Conservation (phyloP, 1,284 basidiomycete species). For the Sanghuangporus baumii region DNA sequence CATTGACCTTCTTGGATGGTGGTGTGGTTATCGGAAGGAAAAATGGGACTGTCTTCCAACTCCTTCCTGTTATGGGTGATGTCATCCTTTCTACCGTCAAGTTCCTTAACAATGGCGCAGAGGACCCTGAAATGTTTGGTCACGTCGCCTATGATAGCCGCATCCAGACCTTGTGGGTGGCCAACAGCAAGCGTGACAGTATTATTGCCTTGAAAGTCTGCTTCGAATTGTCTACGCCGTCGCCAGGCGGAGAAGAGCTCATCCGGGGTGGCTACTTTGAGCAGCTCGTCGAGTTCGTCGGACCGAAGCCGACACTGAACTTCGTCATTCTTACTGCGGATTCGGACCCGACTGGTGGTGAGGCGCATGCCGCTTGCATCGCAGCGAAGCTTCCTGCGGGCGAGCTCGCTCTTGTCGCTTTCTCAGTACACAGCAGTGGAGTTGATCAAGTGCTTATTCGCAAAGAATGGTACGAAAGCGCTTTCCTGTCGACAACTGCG, state of each 20-base stretch:
- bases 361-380: conserved; percentile 73
- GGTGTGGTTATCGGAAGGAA: conserved; percentile 74
- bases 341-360: conserved; percentile 70
- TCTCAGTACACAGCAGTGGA: conserved; percentile 75
- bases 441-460: conserved; percentile 80
- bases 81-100: conserved; percentile 71
- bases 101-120: conserved; percentile 60
- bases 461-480: conserved; percentile 73
- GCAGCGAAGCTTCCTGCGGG: conserved; percentile 72
- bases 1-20: conserved; percentile 72
- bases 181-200: conserved; percentile 76
- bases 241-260: conserved; percentile 50
- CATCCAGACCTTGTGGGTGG: conserved; percentile 78
- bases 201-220: conserved; percentile 72
- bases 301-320: conserved; percentile 79
- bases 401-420: conserved; percentile 73
- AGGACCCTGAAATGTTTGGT: conserved; percentile 78
- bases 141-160: conserved; percentile 76
- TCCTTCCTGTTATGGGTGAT: conserved; percentile 64
- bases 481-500: conserved; percentile 45
- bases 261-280: conserved; percentile 58
- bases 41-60: conserved; percentile 75
- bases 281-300: conserved; percentile 73
- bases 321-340: conserved; percentile 79
- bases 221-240: conserved; percentile 52